Conservation (phyloP, 208 protist genomes). For the Leishmania gerbilli region DNA sequence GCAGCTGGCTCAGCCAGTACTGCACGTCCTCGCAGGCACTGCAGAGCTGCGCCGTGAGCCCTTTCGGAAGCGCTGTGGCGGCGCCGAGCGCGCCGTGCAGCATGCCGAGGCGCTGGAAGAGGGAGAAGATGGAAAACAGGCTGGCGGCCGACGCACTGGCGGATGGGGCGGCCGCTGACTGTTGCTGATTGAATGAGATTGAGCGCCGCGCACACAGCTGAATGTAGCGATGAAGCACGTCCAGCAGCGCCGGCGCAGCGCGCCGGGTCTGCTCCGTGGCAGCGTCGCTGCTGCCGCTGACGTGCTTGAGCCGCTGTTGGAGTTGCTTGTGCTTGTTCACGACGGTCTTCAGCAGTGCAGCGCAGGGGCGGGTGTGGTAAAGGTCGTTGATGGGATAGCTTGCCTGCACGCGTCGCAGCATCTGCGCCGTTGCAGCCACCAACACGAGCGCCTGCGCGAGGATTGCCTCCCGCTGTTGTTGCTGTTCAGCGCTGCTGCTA, state of each 20-base stretch:
- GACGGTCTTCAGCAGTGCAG: slow-evolving; percentile 48
- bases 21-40: slow-evolving; percentile 23
- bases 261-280: background rate
- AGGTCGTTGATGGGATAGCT: slow-evolving; percentile 22
- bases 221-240: slow-evolving; percentile 21
- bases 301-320: slow-evolving; percentile 1
- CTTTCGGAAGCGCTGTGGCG: background rate
- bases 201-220: slow-evolving; percentile 1
- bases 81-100: slow-evolving; percentile 38
- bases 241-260: slow-evolving; percentile 4
- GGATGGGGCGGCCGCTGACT: background rate
- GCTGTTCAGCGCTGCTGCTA: background rate
- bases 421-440: slow-evolving; percentile 34
- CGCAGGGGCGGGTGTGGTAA: slow-evolving; percentile 48
- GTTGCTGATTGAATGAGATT: background rate
- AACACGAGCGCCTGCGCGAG: slow-evolving; percentile 42
- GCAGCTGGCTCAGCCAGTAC: slow-evolving; percentile 34
- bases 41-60: slow-evolving; percentile 3
- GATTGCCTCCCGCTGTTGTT: slow-evolving; percentile 18
- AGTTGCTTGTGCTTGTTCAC: slow-evolving; percentile 50
- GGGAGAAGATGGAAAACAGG: slow-evolving; percentile 30
- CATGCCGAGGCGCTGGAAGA: slow-evolving; percentile 72
- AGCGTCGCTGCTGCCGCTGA: background rate
- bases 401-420: slow-evolving; percentile 48
- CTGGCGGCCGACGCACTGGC: background rate